Percentiles rank a stretch among this genome's conserved stretches.
Evolutionary conservation across 1,139 yeast genomes (phyloP).

Genomic region (Geotrichum siamense): DNA sequence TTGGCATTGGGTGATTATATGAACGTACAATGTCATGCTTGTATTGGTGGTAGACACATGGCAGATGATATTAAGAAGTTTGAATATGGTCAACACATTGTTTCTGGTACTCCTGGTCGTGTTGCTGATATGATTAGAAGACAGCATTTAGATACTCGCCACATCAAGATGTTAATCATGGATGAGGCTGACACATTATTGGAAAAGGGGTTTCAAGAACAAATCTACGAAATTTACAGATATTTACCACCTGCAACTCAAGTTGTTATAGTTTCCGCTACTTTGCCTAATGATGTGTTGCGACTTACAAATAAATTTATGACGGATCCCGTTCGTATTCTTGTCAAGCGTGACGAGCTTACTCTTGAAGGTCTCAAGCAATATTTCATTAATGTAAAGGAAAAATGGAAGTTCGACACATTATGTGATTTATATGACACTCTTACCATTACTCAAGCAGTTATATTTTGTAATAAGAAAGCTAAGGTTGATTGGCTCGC

Average conservation of each 20-base stretch:
- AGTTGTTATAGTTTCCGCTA: constrained; percentile 92
- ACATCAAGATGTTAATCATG: constrained; percentile 71
- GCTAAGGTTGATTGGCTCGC: constrained; percentile 88
- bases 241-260: constrained; percentile 74
- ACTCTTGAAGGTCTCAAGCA: constrained; percentile 88
- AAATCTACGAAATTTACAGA: constrained; percentile 81
- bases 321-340: constrained; percentile 82
- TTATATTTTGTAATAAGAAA: constrained; percentile 89
- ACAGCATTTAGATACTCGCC: constrained; percentile 56
- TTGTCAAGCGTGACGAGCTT: constrained; percentile 85
- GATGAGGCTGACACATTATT: constrained; percentile 95
- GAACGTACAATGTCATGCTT: constrained; percentile 75
- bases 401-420: constrained; percentile 95
- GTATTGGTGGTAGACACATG: constrained; percentile 86
- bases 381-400: constrained; percentile 75
- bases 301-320: constrained; percentile 83
- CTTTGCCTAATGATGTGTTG: constrained; percentile 76
- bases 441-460: constrained; percentile 92
- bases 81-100: constrained; percentile 76
- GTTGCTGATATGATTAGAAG: constrained; percentile 83
- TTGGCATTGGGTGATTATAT: constrained; percentile 79
- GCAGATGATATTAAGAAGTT: constrained; percentile 72
- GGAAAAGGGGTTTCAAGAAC: constrained; percentile 87
- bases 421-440: constrained; percentile 89
- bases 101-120: constrained; percentile 96